A percentile compares a stretch with the other conserved stretches of the same genome.
These are phyloP conservation scores for Fusarium subtropicale DNA, from an alignment of 2,329 filamentous ascomycete species.

Conservation along the genomic window DNA sequence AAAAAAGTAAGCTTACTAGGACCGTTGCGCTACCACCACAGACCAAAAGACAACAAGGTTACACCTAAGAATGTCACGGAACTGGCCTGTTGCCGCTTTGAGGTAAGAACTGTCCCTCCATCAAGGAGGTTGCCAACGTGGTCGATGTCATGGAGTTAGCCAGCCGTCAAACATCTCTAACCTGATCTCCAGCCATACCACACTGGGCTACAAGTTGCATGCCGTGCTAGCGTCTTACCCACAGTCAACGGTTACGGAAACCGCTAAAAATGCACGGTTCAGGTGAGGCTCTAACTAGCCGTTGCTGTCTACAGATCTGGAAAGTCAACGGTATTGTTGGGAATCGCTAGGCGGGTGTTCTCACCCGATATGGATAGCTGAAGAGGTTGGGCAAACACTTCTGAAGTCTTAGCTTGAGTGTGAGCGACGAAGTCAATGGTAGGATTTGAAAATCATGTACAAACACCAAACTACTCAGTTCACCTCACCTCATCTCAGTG, in stretches of 20 bases:
- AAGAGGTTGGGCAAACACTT: neutral
- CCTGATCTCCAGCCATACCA: neutral
- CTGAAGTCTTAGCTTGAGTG: no score
- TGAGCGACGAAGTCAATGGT: no score
- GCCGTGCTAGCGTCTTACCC: neutral
- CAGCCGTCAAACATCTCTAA: no score
- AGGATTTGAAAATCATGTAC: no score
- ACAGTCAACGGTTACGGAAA: neutral
- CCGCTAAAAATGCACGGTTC: neutral
- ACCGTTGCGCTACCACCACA: neutral
- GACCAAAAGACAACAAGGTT: neutral
- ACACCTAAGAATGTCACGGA: no score
- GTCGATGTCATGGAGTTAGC: neutral
- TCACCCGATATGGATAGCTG: neutral
- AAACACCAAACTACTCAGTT: no score
- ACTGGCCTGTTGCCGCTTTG: neutral
- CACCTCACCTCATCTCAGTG: neutral
- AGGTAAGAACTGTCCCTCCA: rapidly evolving
- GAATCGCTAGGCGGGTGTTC: neutral
- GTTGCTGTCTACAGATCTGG: neutral
- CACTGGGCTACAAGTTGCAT: neutral
- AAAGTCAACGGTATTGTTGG: neutral
- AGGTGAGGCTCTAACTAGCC: neutral
- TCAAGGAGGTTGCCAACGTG: no score
- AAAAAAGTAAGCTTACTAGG: neutral